Conservation (phyloP, 148 eudicot species). For the Camellia granthamiana region DNA sequence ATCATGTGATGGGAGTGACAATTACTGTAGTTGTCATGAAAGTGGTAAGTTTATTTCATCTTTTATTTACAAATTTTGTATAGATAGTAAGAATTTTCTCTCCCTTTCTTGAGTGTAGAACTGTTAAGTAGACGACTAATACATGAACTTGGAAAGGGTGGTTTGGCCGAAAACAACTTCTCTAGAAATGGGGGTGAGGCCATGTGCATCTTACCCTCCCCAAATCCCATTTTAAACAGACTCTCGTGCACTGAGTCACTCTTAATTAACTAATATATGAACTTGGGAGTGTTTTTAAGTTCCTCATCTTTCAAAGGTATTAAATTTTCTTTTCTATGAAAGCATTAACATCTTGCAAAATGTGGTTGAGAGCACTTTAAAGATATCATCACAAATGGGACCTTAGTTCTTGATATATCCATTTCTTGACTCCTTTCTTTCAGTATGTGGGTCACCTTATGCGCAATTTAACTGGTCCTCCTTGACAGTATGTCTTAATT, state of each 20-base stretch:
- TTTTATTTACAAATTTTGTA: background rate
- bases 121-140: background rate
- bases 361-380: slow-evolving; percentile 19
- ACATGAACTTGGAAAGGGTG: background rate
- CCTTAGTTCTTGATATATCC: slow-evolving; percentile 9
- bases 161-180: no score
- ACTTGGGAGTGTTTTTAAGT: background rate
- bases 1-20: slow-evolving; percentile 67
- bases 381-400: slow-evolving; percentile 19
- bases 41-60: slow-evolving; percentile 11
- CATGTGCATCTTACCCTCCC: no score
- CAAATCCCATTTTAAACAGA: no score
- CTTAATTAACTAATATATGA: background rate
- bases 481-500: slow-evolving; percentile 26
- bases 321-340: background rate
- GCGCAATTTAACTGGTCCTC: slow-evolving; percentile 35
- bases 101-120: background rate
- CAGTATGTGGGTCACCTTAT: slow-evolving; percentile 19
- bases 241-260: no score
- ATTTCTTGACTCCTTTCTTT: slow-evolving; percentile 15
- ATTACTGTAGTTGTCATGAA: slow-evolving; percentile 52
- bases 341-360: slow-evolving; percentile 7
- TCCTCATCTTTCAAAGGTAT: background rate
- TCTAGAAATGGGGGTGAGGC: no score
- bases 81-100: background rate